Evolutionary conservation across 495 filamentous ascomycete species (phyloP), one percentile per base, ranked within the genome.

Genomic region (Aspergillus baeticus): DNA sequence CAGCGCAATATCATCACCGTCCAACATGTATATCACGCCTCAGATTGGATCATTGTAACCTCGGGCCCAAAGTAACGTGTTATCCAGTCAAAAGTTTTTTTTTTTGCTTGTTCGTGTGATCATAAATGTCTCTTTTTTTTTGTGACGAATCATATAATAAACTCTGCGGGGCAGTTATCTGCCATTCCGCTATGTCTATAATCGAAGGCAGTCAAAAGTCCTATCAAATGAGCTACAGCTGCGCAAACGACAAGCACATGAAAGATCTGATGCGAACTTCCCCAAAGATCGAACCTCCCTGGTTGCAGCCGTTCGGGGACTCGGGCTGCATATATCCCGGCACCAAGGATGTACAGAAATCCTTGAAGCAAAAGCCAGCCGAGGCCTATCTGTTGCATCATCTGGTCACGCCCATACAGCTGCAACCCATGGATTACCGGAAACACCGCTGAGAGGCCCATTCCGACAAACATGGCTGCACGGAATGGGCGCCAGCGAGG

Each of bases 401-500:
- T 77, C 51, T 76, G 73, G 14, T 66, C 64, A 13, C 75, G 46
- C 10, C 87, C 87, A 63, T 88, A 89, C 11, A 88, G 63, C 17
- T 59, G 51, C 33, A 94, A 43, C 13, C 88, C 91, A 65, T 96
- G 91, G 43, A 90, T 39, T 17, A 90, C 83, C 0, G 94, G 94
- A 49, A 96, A 77, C 17, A 92, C 74, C 6, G 89, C 91, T 10
- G 90, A 96, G 39, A 91, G 73, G 10, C 94, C 94, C 74, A 98
- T 87, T 22, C 81, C 82, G 37, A 96, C 86, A 69, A 97, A 98
- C 91, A 98, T 96, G 51, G 80, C 75, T 10, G 95, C 91, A 37
- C 94, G 85, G 68, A 95, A 91, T 13, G 90, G 90, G 13, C 93
- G 79, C 84, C 86, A 94, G 18, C 73, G 75, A 5, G 94, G 88